Conservation (phyloP, 257 asterid genomes). For the Euphrasia confusa region DNA sequence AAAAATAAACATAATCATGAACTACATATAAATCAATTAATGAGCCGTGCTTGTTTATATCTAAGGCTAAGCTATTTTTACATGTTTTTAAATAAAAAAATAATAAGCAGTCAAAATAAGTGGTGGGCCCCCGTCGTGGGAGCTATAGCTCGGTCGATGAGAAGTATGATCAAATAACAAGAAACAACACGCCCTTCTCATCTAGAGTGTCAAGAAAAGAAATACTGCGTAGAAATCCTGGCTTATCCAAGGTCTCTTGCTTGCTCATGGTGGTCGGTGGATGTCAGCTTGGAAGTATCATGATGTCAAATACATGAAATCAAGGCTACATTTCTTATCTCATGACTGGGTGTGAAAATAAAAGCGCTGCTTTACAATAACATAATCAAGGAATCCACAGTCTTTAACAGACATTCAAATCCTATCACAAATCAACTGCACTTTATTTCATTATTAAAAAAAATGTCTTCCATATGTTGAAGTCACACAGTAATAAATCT, state of each 20-base stretch:
- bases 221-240: neutral
- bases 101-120: too few relatives aligned
- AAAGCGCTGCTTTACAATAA: neutral
- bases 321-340: conserved; percentile 1
- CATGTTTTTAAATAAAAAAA: too few relatives aligned
- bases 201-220: neutral
- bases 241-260: neutral
- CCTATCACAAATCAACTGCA: conserved; percentile 6
- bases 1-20: too few relatives aligned
- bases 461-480: neutral
- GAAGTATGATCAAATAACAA: too few relatives aligned
- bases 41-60: too few relatives aligned
- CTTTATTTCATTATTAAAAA: neutral
- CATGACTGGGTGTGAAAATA: neutral
- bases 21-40: too few relatives aligned
- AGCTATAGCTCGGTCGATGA: too few relatives aligned
- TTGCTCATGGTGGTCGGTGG: neutral
- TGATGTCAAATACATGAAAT: conserved; percentile 8
- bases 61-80: too few relatives aligned
- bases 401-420: neutral
- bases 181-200: neutral
- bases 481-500: neutral
- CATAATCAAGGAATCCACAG: neutral
- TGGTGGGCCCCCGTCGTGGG: too few relatives aligned
- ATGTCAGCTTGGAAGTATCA: conserved; percentile 16